Evolutionary conservation across 2,329 filamentous ascomycete species (phyloP), one percentile per base, ranked within the genome.

Genomic region (Xylariaceae sp.): DNA sequence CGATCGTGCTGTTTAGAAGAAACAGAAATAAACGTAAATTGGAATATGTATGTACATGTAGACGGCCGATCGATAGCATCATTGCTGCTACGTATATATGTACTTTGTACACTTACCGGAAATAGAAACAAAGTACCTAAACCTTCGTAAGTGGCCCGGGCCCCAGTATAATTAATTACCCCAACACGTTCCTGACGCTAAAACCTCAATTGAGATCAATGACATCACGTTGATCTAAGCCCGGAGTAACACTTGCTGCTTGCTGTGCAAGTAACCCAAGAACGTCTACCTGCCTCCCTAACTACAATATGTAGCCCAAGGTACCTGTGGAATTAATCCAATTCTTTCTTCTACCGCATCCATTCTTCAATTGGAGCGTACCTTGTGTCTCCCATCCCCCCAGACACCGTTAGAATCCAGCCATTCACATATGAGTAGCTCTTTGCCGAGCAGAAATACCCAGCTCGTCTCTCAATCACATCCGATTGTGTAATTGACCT

Each of bases 211-310:
- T 26, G 14, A 48, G 55, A 56, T 64, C 56, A 48, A 64, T 64
- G 62, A 64, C 62, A 62, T 64, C 60, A 62, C 40, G 48, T n/a
- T 56, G 57, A 64, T 46, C 51, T 29, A 52, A 46, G 20, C 18
- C 20, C 21, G 20, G 16, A 32, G 49, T 44, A 52, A 44, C 32
- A 43, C 20, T 48, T 26, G 37, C 20, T 37, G 32, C 5, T 10
- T 29, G n/a, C n/a, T n/a, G n/a, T n/a, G n/a, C n/a, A n/a, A n/a
- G n/a, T n/a, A n/a, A n/a, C n/a, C n/a, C n/a, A n/a, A n/a, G n/a
- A n/a, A n/a, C n/a, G n/a, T n/a, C n/a, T n/a, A n/a, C n/a, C n/a
- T n/a, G n/a, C n/a, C n/a, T n/a, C n/a, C n/a, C n/a, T n/a, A n/a
- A n/a, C n/a, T n/a, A n/a, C n/a, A n/a, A n/a, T n/a, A n/a, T n/a